Conservation (phyloP, 2,329 filamentous ascomycete species). For the Cadophora sp. region DNA sequence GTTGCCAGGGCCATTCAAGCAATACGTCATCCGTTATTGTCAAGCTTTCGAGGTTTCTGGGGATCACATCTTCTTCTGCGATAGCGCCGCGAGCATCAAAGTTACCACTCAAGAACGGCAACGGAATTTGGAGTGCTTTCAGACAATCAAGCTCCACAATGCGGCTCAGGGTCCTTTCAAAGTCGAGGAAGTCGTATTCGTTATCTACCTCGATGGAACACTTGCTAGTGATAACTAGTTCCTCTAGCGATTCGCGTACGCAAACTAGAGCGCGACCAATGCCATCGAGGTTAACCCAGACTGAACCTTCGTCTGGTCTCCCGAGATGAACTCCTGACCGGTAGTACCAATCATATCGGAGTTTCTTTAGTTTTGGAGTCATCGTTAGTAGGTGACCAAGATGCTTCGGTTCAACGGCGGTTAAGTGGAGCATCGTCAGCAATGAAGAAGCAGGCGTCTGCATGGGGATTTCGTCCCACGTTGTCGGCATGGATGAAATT, state of each 20-base stretch:
- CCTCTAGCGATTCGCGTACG: background rate
- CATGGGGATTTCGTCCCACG: background rate
- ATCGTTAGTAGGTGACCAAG: background rate
- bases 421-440: constrained; percentile 3
- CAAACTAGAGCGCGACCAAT: background rate
- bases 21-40: constrained; percentile 9
- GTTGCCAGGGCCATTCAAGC: constrained; percentile 6
- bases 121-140: constrained; percentile 3
- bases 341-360: constrained; percentile 7
- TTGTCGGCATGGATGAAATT: background rate
- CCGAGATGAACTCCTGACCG: background rate
- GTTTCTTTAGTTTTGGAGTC: background rate
- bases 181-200: background rate
- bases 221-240: background rate
- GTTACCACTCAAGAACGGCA: constrained; percentile 6
- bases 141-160: background rate
- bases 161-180: background rate
- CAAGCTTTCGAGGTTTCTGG: constrained; percentile 3
- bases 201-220: background rate
- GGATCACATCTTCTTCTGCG: background rate
- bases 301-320: constrained; percentile 2
- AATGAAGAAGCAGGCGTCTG: constrained; percentile 3
- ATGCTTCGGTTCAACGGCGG: background rate
- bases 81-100: background rate
- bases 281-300: background rate